A percentile compares a stretch with the other conserved stretches of the same genome.
These are phyloP conservation scores for Bondarzewia mesenterica DNA, from an alignment of 1,284 basidiomycete species.

Conservation along the genomic window DNA sequence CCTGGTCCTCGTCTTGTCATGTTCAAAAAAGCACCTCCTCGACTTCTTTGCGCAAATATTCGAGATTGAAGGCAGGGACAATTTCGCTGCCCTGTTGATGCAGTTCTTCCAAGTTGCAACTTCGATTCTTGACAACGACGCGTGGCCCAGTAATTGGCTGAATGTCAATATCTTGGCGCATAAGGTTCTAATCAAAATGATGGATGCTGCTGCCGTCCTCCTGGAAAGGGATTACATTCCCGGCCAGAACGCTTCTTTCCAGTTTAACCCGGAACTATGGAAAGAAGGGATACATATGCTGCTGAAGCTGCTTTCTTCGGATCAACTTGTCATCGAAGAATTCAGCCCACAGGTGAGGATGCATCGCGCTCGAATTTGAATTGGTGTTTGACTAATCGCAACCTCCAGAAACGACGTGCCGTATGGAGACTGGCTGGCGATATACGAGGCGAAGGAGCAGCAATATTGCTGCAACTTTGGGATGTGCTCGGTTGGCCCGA, in stretches of 20 bases:
- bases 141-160: conserved; percentile 89
- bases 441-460: conserved; percentile 86
- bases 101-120: conserved; percentile 78
- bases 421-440: conserved; percentile 96
- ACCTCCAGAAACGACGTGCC: conserved; percentile 76
- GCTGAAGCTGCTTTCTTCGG: conserved; percentile 80
- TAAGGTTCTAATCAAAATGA: conserved; percentile 82
- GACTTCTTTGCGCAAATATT: conserved; percentile 74
- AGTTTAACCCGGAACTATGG: conserved; percentile 82
- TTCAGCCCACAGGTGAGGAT: conserved; percentile 79
- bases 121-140: conserved; percentile 82
- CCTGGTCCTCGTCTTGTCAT: conserved; percentile 74
- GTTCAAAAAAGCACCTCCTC: conserved; percentile 71
- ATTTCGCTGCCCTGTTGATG: conserved; percentile 63
- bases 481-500: conserved; percentile 79
- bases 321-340: conserved; percentile 90
- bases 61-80: conserved; percentile 82
- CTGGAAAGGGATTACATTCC: conserved; percentile 83
- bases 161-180: conserved; percentile 89
- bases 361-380: conserved; percentile 1
- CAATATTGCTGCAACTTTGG: conserved; percentile 83
- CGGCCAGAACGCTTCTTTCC: conserved; percentile 45
- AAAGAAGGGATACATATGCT: conserved; percentile 75
- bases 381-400: conserved; percentile 7
- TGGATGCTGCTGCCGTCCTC: conserved; percentile 74